Evolutionary conservation across 768 basidiomycete genomes (phyloP).

Genomic region (Boletus tylopilopsis): DNA sequence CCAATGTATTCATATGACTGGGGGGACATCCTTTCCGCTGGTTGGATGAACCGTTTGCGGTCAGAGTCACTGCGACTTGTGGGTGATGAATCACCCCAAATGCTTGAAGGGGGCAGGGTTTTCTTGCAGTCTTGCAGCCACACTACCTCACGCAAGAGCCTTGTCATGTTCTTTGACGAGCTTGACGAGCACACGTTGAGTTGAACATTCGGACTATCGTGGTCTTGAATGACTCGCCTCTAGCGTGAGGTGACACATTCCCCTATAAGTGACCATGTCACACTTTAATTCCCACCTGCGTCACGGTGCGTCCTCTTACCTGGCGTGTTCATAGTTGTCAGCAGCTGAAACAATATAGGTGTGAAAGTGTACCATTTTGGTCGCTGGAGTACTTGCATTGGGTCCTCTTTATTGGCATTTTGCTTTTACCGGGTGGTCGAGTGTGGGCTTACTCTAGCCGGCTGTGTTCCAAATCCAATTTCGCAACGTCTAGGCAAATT

Average conservation of each 20-base stretch:
- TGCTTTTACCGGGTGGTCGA: too few species aligned
- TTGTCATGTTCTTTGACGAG: constrained; percentile 13
- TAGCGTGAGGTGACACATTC: constrained; percentile 27
- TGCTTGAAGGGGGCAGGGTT: not conserved
- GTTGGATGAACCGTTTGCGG: not conserved
- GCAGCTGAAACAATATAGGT: not conserved
- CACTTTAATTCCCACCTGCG: constrained; percentile 10
- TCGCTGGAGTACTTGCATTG: not conserved
- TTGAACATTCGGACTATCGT: constrained; percentile 19
- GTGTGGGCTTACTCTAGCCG: not conserved
- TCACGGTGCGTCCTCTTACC: not conserved
- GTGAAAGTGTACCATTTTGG: constrained; percentile 1
- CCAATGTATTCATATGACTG: constrained; percentile 18
- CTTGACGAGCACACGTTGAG: constrained; percentile 28
- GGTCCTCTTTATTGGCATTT: not conserved
- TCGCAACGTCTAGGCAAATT: too few species aligned
- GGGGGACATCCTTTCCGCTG: constrained; percentile 18
- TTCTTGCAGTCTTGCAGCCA: constrained; percentile 13
- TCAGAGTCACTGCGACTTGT: not conserved
- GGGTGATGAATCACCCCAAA: not conserved
- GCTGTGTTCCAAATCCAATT: constrained; percentile 16
- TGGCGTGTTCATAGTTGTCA: not conserved
- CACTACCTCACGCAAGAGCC: constrained; percentile 25
- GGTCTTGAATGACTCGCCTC: constrained; percentile 29
- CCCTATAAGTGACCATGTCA: constrained; percentile 29